Percentiles rank a stretch among this genome's conserved stretches.
Evolutionary conservation across 108 stramenopile genomes (phyloP).

Genomic region (Fistulifera solaris): DNA sequence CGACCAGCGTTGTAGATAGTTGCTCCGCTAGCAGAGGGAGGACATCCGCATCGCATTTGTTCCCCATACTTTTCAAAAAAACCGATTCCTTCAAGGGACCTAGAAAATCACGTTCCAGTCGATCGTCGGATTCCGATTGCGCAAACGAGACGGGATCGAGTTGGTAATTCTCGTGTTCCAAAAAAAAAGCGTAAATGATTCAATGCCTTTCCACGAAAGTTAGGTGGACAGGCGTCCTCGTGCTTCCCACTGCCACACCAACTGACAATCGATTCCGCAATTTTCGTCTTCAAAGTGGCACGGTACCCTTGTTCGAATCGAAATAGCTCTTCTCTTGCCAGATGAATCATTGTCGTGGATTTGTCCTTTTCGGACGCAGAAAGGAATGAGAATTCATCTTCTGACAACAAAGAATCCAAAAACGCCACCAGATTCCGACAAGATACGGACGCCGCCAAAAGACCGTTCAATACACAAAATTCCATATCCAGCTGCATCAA

Average conservation of each 20-base stretch:
- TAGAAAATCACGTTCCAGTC: conserved; percentile 45
- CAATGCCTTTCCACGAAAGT: conserved; percentile 20
- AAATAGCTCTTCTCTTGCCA: conserved; percentile 68
- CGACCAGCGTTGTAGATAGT: conserved; percentile 32
- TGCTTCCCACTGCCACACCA: conserved; percentile 42
- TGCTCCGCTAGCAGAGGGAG: conserved; percentile 25
- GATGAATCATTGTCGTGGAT: conserved; percentile 40
- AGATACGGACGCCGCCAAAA: conserved; percentile 51
- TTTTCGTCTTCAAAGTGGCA: conserved; percentile 29
- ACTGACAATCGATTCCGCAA: conserved; percentile 28
- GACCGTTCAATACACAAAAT: conserved; percentile 66
- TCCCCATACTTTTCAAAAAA: conserved; percentile 37
- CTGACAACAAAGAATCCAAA: conserved; percentile 38
- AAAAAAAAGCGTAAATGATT: conserved; percentile 40
- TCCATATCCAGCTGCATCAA: conserved; percentile 50
- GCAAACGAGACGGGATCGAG: conserved; percentile 43
- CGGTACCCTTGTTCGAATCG: conserved; percentile 48
- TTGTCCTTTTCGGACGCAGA: conserved; percentile 1
- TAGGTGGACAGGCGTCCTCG: conserved; percentile 8
- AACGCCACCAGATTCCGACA: conserved; percentile 50
- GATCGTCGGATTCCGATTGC: conserved; percentile 49
- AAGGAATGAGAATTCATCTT: conserved; percentile 7
- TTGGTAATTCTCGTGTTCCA: conserved; percentile 58
- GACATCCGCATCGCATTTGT: conserved; percentile 59
- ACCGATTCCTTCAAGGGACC: conserved; percentile 39